phyloP scores from a whole-genome alignment of 2,329 filamentous ascomycete species.

The Teratosphaeriaceae sp. region DNA sequence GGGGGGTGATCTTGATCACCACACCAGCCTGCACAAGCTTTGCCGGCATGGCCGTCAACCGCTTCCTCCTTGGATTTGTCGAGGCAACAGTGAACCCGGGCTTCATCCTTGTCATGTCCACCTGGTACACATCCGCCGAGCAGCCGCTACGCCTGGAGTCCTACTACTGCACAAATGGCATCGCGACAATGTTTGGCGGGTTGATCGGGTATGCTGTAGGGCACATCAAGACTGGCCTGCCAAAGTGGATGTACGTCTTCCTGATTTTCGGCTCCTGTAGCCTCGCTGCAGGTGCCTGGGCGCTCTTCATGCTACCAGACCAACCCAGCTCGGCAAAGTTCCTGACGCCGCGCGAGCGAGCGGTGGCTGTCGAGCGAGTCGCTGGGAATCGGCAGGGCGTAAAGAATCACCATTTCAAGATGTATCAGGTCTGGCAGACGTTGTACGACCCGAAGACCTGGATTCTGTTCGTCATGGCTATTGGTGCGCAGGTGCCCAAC shows the following conservation, averaged over 20 bases:
- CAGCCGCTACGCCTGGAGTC: slow-evolving; percentile 48
- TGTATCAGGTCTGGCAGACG: slow-evolving; percentile 39
- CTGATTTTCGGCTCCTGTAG: slow-evolving; percentile 45
- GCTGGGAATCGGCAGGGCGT: slow-evolving; percentile 47
- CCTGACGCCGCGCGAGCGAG: slow-evolving; percentile 34
- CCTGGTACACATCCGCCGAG: slow-evolving; percentile 24
- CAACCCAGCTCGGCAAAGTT: slow-evolving; percentile 40
- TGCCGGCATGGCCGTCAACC: slow-evolving; percentile 48
- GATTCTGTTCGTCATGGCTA: slow-evolving; percentile 49
- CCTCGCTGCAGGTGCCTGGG: slow-evolving; percentile 29
- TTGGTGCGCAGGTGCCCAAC: slow-evolving; percentile 52
- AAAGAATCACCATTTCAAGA: slow-evolving; percentile 44
- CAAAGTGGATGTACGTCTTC: slow-evolving; percentile 52
- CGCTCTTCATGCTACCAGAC: slow-evolving; percentile 36
- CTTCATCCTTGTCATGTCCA: slow-evolving; percentile 9
- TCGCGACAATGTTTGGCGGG: slow-evolving; percentile 57
- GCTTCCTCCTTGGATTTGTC: slow-evolving; percentile 51
- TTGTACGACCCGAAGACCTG: slow-evolving; percentile 52
- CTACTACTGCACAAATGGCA: slow-evolving; percentile 54
- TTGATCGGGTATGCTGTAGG: slow-evolving; percentile 54
- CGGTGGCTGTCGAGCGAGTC: slow-evolving; percentile 48
- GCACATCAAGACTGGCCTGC: slow-evolving; percentile 48
- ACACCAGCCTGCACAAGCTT: slow-evolving; percentile 38
- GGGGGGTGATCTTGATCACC: slow-evolving; percentile 32
- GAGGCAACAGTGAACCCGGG: slow-evolving; percentile 42